Evolutionary conservation across 768 basidiomycete genomes (phyloP).

Genomic region (Favolaschia claudopus): DNA sequence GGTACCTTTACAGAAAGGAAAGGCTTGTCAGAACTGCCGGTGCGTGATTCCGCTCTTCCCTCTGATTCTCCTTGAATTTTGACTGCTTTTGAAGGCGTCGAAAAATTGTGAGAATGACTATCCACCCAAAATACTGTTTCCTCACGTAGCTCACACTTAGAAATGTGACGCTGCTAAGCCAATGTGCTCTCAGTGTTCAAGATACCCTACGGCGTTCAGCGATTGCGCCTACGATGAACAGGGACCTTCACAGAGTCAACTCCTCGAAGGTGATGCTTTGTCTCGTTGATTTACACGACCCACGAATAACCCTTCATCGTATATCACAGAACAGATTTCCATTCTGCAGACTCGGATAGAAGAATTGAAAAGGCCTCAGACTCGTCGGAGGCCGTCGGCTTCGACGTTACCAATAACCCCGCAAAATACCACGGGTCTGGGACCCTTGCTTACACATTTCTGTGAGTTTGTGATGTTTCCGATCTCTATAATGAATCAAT

Average conservation of each 20-base stretch:
- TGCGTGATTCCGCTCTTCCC: background rate
- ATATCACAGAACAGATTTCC: conserved; percentile 19
- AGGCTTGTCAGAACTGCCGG: conserved; percentile 20
- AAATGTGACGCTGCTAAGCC: conserved; percentile 24
- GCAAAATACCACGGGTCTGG: conserved; percentile 11
- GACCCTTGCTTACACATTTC: conserved; percentile 17
- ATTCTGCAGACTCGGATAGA: conserved; percentile 21
- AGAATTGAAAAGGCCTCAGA: background rate
- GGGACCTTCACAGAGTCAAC: conserved; percentile 16
- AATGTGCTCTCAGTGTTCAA: conserved; percentile 21
- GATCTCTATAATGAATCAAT: background rate
- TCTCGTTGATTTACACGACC: background rate
- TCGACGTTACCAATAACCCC: background rate
- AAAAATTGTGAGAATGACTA: conserved; percentile 16
- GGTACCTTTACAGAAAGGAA: conserved; percentile 12
- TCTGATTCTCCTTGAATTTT: background rate
- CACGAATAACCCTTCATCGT: background rate
- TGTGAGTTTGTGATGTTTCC: background rate
- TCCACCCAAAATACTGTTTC: background rate
- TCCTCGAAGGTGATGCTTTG: conserved; percentile 16
- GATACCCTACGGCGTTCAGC: conserved; percentile 3
- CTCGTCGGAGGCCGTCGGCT: background rate
- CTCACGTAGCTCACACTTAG: background rate
- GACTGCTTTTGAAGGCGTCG: conserved; percentile 2
- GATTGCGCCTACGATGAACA: conserved; percentile 25